These are phyloP conservation scores for Russula dissimulans DNA, from an alignment of 768 basidiomycete species.

Conservation along the genomic window DNA sequence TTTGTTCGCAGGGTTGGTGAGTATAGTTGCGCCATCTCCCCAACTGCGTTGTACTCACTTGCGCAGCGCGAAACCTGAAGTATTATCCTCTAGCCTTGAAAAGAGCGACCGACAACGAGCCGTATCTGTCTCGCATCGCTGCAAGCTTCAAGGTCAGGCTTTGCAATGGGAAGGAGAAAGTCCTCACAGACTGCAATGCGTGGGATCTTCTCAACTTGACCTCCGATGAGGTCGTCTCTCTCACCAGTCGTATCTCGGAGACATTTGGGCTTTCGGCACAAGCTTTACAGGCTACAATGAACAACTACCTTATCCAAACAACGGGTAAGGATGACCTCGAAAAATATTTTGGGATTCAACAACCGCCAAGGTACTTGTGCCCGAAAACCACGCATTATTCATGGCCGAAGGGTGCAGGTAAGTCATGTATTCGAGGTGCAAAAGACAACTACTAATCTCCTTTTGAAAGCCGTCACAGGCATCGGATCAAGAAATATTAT, in stretches of 20 bases:
- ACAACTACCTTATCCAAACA: slow-evolving; percentile 30
- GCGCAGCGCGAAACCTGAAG: slow-evolving; percentile 37
- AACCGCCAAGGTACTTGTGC: slow-evolving; percentile 24
- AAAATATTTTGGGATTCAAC: slow-evolving; percentile 21
- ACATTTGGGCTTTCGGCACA: slow-evolving; percentile 30
- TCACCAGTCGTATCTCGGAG: slow-evolving; percentile 28
- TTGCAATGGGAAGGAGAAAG: slow-evolving; percentile 22
- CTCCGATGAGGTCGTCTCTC: slow-evolving; percentile 27
- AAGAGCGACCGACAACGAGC: slow-evolving; percentile 17
- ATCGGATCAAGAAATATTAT: slow-evolving; percentile 34
- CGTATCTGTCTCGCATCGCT: slow-evolving; percentile 27
- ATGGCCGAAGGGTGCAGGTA: slow-evolving; percentile 41
- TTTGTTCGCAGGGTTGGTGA: slow-evolving; percentile 7
- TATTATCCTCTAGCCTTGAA: slow-evolving; percentile 36
- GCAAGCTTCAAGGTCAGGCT: slow-evolving; percentile 26
- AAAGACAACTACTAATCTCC: background rate
- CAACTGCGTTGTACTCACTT: background rate
- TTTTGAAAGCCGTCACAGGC: slow-evolving; percentile 31
- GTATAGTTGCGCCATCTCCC: background rate
- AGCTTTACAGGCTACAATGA: slow-evolving; percentile 27
- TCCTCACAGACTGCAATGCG: slow-evolving; percentile 25
- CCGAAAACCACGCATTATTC: slow-evolving; percentile 34
- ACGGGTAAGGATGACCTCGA: slow-evolving; percentile 29
- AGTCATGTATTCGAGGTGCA: slow-evolving; percentile 8
- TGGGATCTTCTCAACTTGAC: slow-evolving; percentile 39